Conservation (phyloP, 192 early-diverging fungal genomes). For the Coemansia sp. region DNA sequence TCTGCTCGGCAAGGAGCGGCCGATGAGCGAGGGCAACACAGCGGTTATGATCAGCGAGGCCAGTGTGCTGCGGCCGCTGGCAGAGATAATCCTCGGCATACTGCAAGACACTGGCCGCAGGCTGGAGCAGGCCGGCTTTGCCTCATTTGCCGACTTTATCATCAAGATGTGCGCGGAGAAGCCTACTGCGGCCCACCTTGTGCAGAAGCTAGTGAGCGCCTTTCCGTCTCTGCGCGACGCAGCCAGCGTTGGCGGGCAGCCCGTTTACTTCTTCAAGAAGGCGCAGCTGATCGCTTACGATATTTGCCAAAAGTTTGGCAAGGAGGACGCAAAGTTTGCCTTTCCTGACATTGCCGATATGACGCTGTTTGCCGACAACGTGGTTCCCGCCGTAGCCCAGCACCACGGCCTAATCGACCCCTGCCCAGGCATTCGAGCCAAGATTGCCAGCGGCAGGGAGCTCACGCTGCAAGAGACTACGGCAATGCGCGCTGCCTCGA, state of each 20-base stretch:
- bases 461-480: slow-evolving; percentile 58
- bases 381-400: slow-evolving; percentile 69
- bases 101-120: slow-evolving; percentile 73
- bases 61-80: slow-evolving; percentile 63
- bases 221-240: slow-evolving; percentile 76
- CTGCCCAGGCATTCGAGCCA: slow-evolving; percentile 49
- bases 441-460: slow-evolving; percentile 53
- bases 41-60: slow-evolving; percentile 72
- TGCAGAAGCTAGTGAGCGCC: slow-evolving; percentile 61
- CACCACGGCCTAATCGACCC: slow-evolving; percentile 60
- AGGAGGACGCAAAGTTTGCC: slow-evolving; percentile 59
- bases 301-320: slow-evolving; percentile 63
- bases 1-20: slow-evolving; percentile 65
- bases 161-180: slow-evolving; percentile 62
- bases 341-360: slow-evolving; percentile 68
- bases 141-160: slow-evolving; percentile 71
- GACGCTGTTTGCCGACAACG: slow-evolving; percentile 79
- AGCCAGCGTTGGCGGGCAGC: slow-evolving; percentile 52
- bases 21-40: slow-evolving; percentile 32
- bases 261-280: slow-evolving; percentile 77
- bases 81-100: slow-evolving; percentile 63
- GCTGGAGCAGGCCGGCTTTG: slow-evolving; percentile 64
- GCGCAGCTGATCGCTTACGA: slow-evolving; percentile 73
- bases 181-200: slow-evolving; percentile 59
- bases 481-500: slow-evolving; percentile 71